Percentiles rank a stretch among this genome's conserved stretches.
These are phyloP conservation scores for Entomortierella lignicola DNA, from an alignment of 192 early-diverging fungal species.

Conservation along the genomic window DNA sequence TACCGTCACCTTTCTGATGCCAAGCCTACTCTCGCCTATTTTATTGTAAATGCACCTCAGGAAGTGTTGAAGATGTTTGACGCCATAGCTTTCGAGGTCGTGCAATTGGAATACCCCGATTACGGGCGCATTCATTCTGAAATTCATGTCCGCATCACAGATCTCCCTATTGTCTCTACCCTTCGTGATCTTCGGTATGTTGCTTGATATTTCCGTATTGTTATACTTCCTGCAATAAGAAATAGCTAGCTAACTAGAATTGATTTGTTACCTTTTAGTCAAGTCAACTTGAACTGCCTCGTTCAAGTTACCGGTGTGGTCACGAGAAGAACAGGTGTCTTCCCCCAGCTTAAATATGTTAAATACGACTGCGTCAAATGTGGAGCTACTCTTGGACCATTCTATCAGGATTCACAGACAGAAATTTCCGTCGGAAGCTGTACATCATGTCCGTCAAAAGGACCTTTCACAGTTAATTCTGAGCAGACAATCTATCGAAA, in stretches of 20 bases:
- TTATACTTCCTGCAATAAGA: background rate
- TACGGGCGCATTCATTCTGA: conserved; percentile 93
- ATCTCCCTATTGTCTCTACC: conserved; percentile 85
- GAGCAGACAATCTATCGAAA: conserved; percentile 98
- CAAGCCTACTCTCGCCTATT: conserved; percentile 90
- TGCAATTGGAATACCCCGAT: conserved; percentile 86
- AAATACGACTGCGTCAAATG: conserved; percentile 97
- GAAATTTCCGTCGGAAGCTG: conserved; percentile 91
- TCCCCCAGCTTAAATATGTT: conserved; percentile 97
- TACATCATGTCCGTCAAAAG: conserved; percentile 89
- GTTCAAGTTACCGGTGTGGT: conserved; percentile 94
- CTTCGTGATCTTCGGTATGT: conserved; percentile 82
- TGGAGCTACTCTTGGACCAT: conserved; percentile 89
- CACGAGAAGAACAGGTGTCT: conserved; percentile 92
- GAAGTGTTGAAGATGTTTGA: conserved; percentile 94
- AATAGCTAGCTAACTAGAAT: background rate
- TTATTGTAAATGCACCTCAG: conserved; percentile 87
- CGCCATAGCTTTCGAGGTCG: conserved; percentile 91
- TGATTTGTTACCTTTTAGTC: conserved; percentile 54
- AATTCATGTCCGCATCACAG: conserved; percentile 94
- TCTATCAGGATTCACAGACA: conserved; percentile 89
- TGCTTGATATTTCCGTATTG: background rate
- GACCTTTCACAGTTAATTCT: conserved; percentile 90
- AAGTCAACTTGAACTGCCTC: conserved; percentile 91
- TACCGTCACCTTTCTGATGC: conserved; percentile 84